These are phyloP conservation scores for Allium fistulosum DNA, from an alignment of 106 monocot species.

Conservation along the genomic window DNA sequence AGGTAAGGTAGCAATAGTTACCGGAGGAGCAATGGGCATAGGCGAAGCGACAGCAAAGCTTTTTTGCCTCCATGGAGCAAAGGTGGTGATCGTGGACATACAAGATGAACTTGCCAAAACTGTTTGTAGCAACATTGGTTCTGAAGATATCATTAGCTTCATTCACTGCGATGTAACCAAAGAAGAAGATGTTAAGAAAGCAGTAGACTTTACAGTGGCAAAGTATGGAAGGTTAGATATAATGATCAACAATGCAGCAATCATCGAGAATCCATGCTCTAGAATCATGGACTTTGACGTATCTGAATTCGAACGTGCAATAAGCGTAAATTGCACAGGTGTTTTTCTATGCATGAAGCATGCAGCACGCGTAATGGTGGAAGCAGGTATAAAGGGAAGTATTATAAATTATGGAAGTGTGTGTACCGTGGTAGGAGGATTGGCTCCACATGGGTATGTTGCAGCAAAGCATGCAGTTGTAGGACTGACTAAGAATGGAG, in stretches of 20 bases:
- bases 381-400: constrained; percentile 33
- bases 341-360: constrained; percentile 29
- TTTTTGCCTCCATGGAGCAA: constrained; percentile 36
- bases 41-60: constrained; percentile 34
- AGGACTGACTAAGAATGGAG: constrained; percentile 70
- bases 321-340: constrained; percentile 33
- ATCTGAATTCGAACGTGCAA: constrained; percentile 26
- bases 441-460: constrained; percentile 65
- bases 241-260: constrained; percentile 24
- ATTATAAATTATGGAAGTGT: constrained; percentile 64
- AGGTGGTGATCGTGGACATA: constrained; percentile 31
- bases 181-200: constrained; percentile 15
- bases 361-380: constrained; percentile 53
- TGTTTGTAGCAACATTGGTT: constrained; percentile 7
- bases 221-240: constrained; percentile 21
- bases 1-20: constrained; percentile 54
- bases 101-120: constrained; percentile 13
- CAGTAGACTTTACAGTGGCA: constrained; percentile 6
- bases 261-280: background rate
- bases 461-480: constrained; percentile 75
- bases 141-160: constrained; percentile 5
- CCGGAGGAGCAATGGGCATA: constrained; percentile 55
- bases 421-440: constrained; percentile 49
- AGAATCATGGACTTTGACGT: background rate
- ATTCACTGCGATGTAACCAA: constrained; percentile 25